A percentile compares a stretch with the other conserved stretches of the same genome.
Evolutionary conservation across 1,139 yeast genomes (phyloP).

Genomic region (Lodderomyces orthopsilosis): DNA sequence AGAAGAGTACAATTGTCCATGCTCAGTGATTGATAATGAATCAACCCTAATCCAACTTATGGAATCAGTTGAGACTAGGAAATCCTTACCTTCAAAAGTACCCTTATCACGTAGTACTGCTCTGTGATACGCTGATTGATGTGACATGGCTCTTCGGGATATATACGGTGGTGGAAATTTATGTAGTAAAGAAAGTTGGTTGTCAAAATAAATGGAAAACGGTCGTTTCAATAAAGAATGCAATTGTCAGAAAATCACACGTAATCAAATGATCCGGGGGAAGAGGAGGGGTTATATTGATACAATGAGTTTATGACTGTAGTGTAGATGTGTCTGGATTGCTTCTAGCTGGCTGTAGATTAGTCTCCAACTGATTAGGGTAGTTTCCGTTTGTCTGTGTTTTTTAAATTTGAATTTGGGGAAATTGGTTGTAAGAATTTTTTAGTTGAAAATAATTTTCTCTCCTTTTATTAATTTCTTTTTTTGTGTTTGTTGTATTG

Average conservation of each 20-base stretch:
- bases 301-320: neutral
- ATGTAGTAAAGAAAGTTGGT: neutral
- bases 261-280: too few species aligned
- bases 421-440: too few species aligned
- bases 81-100: constrained; percentile 32
- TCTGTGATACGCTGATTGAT: constrained; percentile 28
- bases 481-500: too few species aligned
- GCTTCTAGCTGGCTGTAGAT: too few species aligned
- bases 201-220: neutral
- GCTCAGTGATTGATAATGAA: constrained; percentile 33
- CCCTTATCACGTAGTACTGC: constrained; percentile 37
- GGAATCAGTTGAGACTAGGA: constrained; percentile 38
- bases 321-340: too few species aligned
- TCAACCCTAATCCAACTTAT: constrained; percentile 37
- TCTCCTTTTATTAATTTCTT: too few species aligned
- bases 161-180: neutral
- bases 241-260: too few species aligned
- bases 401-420: too few species aligned
- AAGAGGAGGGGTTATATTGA: neutral
- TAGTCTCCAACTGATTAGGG: too few species aligned
- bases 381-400: too few species aligned
- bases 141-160: neutral
- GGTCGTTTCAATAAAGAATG: neutral
- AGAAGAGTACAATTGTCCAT: constrained; percentile 36
- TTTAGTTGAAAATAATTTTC: too few species aligned